Evolutionary conservation across 129 eudicot genomes (phyloP), one percentile per base, ranked within the genome.

Genomic region (Lactuca sativa): DNA sequence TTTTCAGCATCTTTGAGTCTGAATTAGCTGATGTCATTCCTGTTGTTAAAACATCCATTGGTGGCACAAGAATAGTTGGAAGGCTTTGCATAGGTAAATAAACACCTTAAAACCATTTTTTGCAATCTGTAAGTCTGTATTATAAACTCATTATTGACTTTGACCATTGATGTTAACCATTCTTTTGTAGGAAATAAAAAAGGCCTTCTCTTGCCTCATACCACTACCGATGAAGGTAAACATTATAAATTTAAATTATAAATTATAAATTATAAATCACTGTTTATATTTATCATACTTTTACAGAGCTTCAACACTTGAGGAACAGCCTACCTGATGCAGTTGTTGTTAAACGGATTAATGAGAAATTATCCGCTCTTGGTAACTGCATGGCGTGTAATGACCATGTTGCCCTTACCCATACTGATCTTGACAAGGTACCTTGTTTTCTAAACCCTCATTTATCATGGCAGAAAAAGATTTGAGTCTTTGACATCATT

Each of bases 331-430:
- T 93, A 47, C 97, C 98, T 7, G 98, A 93, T 77, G 73, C 85
- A 76, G 98, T 93, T 58, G 97, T 90, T 57, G 92, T 93, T 68
- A 92, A 93, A 73, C 88, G 97, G 47, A 83, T 90, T 75, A 90
- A 93, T 18, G 98, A 93, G 83, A 83, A 80, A 58, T 65, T 89
- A 74, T 87, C 97, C 60, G 97, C 98, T 51, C 85, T 93, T 52
- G 98, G 98, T 21, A 93, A 93, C 77, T 89, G 95, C 88, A 90
- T 93, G 80, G 88, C 97, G 21, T 93, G 98, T 84, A 93, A 93
- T 87, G 98, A 93, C 65, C 91, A 89, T 80, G 97, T 93, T 59
- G 96, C 97, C 52, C 95, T 93, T 75, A 83, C 98, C 7, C 97
- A 93, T 76, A 84, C 90, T 37, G 95, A 93, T 85, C 97, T 93